Conservation (phyloP, 129 eudicot genomes). For the Centaurea solstitialis region DNA sequence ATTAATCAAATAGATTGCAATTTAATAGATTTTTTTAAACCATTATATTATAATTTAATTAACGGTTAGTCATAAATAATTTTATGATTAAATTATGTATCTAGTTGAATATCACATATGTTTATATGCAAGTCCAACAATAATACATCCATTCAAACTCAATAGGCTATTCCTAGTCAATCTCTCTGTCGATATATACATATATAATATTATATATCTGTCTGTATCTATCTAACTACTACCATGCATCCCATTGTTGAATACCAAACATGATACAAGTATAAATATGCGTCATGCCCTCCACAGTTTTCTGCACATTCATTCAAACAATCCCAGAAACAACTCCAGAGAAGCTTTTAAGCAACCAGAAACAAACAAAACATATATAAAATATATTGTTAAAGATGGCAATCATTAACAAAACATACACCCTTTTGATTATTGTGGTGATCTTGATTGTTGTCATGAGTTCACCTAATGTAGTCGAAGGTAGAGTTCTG, state of each 20-base stretch:
- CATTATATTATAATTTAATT: too few relatives aligned
- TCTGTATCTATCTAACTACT: too few relatives aligned
- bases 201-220: slow-evolving; percentile 8
- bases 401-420: not conserved
- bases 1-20: too few relatives aligned
- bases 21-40: too few relatives aligned
- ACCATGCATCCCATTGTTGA: not conserved
- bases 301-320: slow-evolving; percentile 3
- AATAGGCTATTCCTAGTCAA: not conserved
- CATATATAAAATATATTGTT: not conserved
- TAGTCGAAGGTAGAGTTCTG: not conserved
- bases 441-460: not conserved
- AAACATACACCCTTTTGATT: not conserved
- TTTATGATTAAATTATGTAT: too few relatives aligned
- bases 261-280: not conserved
- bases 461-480: not conserved
- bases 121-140: not conserved
- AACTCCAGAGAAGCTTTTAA: not conserved
- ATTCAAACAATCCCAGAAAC: slow-evolving; percentile 1
- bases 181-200: not conserved
- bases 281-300: not conserved
- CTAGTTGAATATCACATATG: not conserved
- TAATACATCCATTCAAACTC: slow-evolving; percentile 13
- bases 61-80: not conserved
- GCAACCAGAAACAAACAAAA: too few relatives aligned